These are phyloP conservation scores for Tausonia pullulans DNA, from an alignment of 1,284 basidiomycete species.

Conservation along the genomic window DNA sequence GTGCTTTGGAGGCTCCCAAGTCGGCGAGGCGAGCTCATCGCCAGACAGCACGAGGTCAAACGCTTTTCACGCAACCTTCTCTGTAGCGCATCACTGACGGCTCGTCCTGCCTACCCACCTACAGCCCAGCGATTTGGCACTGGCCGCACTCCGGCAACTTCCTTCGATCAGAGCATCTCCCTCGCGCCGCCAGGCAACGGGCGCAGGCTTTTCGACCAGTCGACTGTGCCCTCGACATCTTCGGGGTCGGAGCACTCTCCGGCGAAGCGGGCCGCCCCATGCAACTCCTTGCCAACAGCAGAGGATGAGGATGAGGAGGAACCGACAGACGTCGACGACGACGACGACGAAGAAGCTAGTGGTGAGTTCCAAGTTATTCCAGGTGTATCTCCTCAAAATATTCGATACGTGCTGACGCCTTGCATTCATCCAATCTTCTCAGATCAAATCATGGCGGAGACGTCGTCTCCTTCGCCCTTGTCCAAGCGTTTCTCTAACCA, in stretches of 20 bases:
- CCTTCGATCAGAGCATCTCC: constrained; percentile 1
- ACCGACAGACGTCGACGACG: neutral
- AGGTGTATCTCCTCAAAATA: neutral
- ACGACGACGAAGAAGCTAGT: neutral
- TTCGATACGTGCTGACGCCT: too few relatives aligned
- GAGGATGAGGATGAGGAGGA: neutral
- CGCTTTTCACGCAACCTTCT: neutral
- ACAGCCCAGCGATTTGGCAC: neutral
- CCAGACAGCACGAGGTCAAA: neutral
- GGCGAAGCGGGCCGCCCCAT: neutral
- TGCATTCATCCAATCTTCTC: too few relatives aligned
- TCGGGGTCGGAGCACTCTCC: neutral
- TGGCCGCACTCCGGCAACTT: neutral
- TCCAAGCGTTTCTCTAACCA: neutral
- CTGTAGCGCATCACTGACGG: neutral
- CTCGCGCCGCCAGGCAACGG: neutral
- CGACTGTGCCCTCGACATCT: neutral
- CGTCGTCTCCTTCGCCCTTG: neutral
- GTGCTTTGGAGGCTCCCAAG: neutral
- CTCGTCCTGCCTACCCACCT: neutral
- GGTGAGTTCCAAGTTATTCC: neutral
- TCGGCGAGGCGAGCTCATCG: constrained; percentile 5
- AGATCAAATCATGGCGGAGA: too few relatives aligned
- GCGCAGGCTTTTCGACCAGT: neutral
- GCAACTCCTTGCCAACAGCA: neutral